Evolutionary conservation across 2,329 filamentous ascomycete genomes (phyloP), one percentile per base, ranked within the genome.

Genomic region (Diatrype stigma): DNA sequence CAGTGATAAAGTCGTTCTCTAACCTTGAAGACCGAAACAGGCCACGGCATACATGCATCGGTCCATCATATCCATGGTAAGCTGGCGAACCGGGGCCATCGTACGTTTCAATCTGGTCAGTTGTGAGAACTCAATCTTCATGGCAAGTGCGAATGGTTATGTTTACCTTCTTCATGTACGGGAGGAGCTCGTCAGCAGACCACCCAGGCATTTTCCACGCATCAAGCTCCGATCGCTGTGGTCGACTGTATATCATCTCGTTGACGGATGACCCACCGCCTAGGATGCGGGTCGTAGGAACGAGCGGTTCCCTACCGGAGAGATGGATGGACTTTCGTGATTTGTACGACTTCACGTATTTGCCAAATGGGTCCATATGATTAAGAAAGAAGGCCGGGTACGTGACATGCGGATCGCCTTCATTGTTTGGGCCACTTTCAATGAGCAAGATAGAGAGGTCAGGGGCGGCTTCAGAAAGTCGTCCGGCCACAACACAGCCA

Each of bases 161-260:
- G n/a, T n/a, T 22, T 58, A 76, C 60, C 65, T 80, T 81, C 45
- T 74, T 79, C 56, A 79, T 63, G 50, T 76, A 73, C 0, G 77
- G 75, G 6, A 77, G 49, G 63, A 82, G 68, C 17, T 51, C 49
- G 3, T 47, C 56, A 42, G 55, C 49, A 40, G 51, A 48, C 56
- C 57, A 42, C 48, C 56, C 47, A 52, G 54, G 2, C 51, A 42
- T 34, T n/a, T 48, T 42, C 49, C 49, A 51, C 6, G 49, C 37
- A 44, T 51, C 49, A 28, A 57, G 60, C 46, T 65, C 63, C 40
- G 47, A 49, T 35, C 52, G 42, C 42, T 63, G 59, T n/a, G 58
- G 60, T 16, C 63, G 45, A 11, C 17, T 35, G 37, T 56, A 47
- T 61, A 74, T 72, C 67, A 72, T 68, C 53, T 72, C 71, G 52